These are phyloP conservation scores for Antrodiella citrinella DNA, from an alignment of 768 basidiomycete species.

Conservation along the genomic window DNA sequence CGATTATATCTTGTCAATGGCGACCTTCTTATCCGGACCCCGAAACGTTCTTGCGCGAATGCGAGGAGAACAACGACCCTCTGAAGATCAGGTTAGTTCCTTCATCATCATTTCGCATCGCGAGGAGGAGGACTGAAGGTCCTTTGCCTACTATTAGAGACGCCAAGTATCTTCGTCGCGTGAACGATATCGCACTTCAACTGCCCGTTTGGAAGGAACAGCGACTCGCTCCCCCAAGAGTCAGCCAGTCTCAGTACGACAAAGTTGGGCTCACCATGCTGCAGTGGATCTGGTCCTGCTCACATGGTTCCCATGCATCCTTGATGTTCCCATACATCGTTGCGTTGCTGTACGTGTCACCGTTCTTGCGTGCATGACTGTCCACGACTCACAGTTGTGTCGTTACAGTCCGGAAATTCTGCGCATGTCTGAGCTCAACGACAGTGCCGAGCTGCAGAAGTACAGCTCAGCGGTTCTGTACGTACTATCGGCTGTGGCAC, in stretches of 20 bases:
- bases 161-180: slow-evolving; percentile 45
- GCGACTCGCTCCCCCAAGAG: slow-evolving; percentile 78
- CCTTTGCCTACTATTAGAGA: slow-evolving; percentile 28
- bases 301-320: slow-evolving; percentile 67
- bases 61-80: slow-evolving; percentile 43
- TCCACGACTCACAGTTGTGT: slow-evolving; percentile 6
- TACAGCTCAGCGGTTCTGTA: slow-evolving; percentile 78
- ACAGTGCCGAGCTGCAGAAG: slow-evolving; percentile 72
- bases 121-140: no score
- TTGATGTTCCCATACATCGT: slow-evolving; percentile 73
- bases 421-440: slow-evolving; percentile 85
- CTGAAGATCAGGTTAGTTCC: slow-evolving; percentile 46
- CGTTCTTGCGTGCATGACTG: slow-evolving; percentile 2
- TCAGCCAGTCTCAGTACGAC: slow-evolving; percentile 84
- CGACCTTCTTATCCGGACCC: slow-evolving; percentile 55
- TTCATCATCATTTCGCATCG: not conserved
- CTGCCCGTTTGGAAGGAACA: slow-evolving; percentile 66
- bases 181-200: slow-evolving; percentile 47
- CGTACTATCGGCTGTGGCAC: slow-evolving; percentile 74
- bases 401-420: slow-evolving; percentile 72
- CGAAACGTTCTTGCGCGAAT: slow-evolving; percentile 47
- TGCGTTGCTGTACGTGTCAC: slow-evolving; percentile 56
- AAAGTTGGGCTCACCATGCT: slow-evolving; percentile 73
- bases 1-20: slow-evolving; percentile 57
- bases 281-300: slow-evolving; percentile 73